Conservation (phyloP, 495 filamentous ascomycete species). For the Hypoxylon crocopeplum region DNA sequence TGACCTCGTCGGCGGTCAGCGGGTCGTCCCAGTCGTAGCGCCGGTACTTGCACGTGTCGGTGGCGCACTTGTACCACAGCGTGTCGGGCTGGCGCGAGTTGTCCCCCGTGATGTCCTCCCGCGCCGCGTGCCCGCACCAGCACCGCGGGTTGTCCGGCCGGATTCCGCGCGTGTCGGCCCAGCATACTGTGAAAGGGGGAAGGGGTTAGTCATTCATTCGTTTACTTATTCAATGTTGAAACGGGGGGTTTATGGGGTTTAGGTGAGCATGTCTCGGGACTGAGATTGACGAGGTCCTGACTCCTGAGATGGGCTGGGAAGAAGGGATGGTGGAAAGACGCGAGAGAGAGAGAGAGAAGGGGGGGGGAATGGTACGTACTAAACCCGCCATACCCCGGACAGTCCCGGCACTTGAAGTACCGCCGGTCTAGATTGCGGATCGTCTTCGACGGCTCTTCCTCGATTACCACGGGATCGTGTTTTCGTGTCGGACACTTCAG, state of each 20-base stretch:
- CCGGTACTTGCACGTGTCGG: conserved; percentile 8
- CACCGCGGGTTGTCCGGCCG: not conserved
- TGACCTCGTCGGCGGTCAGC: conserved; percentile 10
- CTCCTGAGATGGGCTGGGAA: too few relatives aligned
- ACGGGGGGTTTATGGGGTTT: not conserved
- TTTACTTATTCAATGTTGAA: too few relatives aligned
- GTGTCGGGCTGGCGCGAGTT: not conserved
- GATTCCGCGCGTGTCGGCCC: conserved; percentile 13
- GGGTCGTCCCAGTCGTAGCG: conserved; percentile 15
- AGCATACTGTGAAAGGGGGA: conserved; percentile 8
- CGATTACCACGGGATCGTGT: not conserved
- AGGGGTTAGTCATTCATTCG: not conserved
- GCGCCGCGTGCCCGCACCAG: conserved; percentile 12
- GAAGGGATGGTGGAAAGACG: too few relatives aligned
- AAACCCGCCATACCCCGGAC: not conserved
- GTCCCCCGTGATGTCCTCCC: conserved; percentile 18
- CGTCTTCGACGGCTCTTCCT: not conserved
- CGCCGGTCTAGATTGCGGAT: not conserved
- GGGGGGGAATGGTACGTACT: conserved; percentile 2
- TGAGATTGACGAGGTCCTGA: too few relatives aligned
- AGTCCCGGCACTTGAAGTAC: conserved; percentile 19
- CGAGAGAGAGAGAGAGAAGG: not conserved
- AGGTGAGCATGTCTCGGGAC: too few relatives aligned
- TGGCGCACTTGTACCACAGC: conserved; percentile 30
- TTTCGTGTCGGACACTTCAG: conserved; percentile 13